Percentiles rank a stretch among this genome's conserved stretches.
phyloP scores from a whole-genome alignment of 371 early-diverging fungal species.

The Apophysomyces elegans region DNA sequence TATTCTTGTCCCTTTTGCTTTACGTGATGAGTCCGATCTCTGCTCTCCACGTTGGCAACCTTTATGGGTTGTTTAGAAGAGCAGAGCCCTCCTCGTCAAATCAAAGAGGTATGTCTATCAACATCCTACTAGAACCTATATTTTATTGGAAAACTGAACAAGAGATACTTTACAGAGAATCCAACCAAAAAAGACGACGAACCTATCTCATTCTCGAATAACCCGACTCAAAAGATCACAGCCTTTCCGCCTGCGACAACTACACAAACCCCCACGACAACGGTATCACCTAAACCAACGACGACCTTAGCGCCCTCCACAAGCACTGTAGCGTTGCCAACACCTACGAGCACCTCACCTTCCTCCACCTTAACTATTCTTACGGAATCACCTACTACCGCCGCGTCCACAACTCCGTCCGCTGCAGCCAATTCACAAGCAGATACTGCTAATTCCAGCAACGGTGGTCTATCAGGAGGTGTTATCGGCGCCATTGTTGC shows the following conservation, averaged over 20 bases:
- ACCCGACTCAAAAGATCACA: too few relatives aligned
- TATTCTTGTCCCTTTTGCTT: not conserved
- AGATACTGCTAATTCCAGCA: not conserved
- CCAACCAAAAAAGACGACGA: too few relatives aligned
- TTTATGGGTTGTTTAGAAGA: not conserved
- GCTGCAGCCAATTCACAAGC: not conserved
- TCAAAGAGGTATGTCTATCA: not conserved
- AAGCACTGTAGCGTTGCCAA: too few relatives aligned
- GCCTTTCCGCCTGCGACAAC: too few relatives aligned
- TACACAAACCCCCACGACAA: too few relatives aligned
- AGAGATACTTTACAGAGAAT: too few relatives aligned
- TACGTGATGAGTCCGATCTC: constrained; percentile 3
- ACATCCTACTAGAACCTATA: too few relatives aligned
- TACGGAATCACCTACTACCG: not conserved
- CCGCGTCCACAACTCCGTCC: not conserved
- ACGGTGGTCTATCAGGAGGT: constrained; percentile 16
- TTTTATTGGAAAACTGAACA: too few relatives aligned
- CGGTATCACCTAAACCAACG: too few relatives aligned
- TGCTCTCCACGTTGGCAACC: not conserved
- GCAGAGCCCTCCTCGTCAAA: not conserved
- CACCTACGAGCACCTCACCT: not conserved
- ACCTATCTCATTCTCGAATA: too few relatives aligned
- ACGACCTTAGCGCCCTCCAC: too few relatives aligned
- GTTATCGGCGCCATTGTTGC: constrained; percentile 31
- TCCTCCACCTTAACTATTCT: not conserved